Percentiles rank a stretch among this genome's conserved stretches.
Evolutionary conservation across 1,284 basidiomycete genomes (phyloP).

Genomic region (Apiotrichum laibachii): DNA sequence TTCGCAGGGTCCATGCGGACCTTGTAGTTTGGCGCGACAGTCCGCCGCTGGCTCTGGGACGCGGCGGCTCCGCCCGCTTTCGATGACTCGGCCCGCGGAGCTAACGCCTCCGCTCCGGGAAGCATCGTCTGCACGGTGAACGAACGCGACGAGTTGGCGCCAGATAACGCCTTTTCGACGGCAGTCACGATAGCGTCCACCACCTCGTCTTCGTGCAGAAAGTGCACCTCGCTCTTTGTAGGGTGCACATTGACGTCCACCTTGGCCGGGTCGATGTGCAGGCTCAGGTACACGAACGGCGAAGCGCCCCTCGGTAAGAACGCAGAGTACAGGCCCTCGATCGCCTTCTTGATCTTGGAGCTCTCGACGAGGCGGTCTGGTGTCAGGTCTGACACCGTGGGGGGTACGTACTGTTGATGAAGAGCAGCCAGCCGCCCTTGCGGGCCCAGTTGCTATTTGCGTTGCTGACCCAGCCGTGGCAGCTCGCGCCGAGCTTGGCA

Average conservation of each 20-base stretch:
- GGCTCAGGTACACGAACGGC: conserved; percentile 88
- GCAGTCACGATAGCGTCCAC: conserved; percentile 74
- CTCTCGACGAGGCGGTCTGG: conserved; percentile 93
- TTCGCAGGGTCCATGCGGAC: conserved; percentile 84
- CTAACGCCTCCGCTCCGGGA: conserved; percentile 36
- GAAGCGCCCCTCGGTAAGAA: conserved; percentile 87
- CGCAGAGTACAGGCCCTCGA: conserved; percentile 80
- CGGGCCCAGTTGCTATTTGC: conserved; percentile 89
- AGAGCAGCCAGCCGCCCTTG: conserved; percentile 70
- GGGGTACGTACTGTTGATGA: conserved; percentile 81
- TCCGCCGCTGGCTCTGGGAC: conserved; percentile 16
- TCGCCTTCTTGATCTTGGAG: conserved; percentile 74
- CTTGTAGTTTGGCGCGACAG: conserved; percentile 73
- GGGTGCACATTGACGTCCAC: conserved; percentile 99
- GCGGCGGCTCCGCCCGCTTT: background rate
- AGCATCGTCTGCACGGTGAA: conserved; percentile 72
- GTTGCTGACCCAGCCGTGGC: conserved; percentile 73
- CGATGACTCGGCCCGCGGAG: background rate
- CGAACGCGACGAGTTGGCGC: conserved; percentile 63
- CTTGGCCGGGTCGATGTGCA: conserved; percentile 78
- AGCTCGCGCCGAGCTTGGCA: conserved; percentile 57
- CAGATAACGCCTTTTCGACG: conserved; percentile 65
- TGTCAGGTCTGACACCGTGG: background rate
- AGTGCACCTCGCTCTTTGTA: conserved; percentile 95
- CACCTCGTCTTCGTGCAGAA: conserved; percentile 87